phyloP scores from a whole-genome alignment of 805 yeast genomes.

The Yarrowia sp. region DNA sequence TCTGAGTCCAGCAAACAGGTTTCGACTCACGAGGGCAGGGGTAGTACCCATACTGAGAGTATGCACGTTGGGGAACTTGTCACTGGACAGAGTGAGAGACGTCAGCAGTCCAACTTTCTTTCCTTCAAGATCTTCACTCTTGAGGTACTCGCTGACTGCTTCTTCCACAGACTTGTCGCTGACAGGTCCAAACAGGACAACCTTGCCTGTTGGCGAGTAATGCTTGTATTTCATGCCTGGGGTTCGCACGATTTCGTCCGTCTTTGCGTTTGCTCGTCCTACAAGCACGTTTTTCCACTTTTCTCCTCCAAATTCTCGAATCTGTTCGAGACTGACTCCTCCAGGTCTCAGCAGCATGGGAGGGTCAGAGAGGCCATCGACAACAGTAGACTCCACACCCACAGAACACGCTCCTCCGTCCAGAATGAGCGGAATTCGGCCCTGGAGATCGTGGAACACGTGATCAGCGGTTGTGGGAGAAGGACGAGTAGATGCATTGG shows the following conservation, averaged over 20 bases:
- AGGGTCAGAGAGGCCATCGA: slow-evolving; percentile 84
- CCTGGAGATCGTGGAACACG: slow-evolving; percentile 79
- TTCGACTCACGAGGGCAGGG: slow-evolving; percentile 72
- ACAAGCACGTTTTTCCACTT: slow-evolving; percentile 69
- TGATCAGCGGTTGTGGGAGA: slow-evolving; percentile 90
- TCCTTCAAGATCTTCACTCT: not conserved
- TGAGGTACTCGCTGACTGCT: slow-evolving; percentile 1
- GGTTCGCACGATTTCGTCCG: slow-evolving; percentile 72
- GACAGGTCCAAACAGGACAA: slow-evolving; percentile 65
- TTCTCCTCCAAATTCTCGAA: slow-evolving; percentile 68
- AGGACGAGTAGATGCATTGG: slow-evolving; percentile 94
- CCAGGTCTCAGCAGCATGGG: slow-evolving; percentile 95
- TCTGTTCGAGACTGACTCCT: slow-evolving; percentile 83
- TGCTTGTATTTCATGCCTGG: slow-evolving; percentile 99
- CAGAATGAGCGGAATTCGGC: slow-evolving; percentile 78
- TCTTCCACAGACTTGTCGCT: slow-evolving; percentile 47
- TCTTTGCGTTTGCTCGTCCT: slow-evolving; percentile 63
- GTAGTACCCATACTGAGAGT: slow-evolving; percentile 53
- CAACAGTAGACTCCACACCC: slow-evolving; percentile 93
- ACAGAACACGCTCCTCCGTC: slow-evolving; percentile 92
- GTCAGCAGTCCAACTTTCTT: slow-evolving; percentile 40
- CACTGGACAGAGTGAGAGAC: slow-evolving; percentile 20
- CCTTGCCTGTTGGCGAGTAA: slow-evolving; percentile 89
- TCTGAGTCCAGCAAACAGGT: slow-evolving; percentile 74
- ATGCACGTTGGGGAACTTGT: slow-evolving; percentile 41